These are phyloP conservation scores for Leishmania mexicana DNA, from an alignment of 208 protist species.

Conservation along the genomic window DNA sequence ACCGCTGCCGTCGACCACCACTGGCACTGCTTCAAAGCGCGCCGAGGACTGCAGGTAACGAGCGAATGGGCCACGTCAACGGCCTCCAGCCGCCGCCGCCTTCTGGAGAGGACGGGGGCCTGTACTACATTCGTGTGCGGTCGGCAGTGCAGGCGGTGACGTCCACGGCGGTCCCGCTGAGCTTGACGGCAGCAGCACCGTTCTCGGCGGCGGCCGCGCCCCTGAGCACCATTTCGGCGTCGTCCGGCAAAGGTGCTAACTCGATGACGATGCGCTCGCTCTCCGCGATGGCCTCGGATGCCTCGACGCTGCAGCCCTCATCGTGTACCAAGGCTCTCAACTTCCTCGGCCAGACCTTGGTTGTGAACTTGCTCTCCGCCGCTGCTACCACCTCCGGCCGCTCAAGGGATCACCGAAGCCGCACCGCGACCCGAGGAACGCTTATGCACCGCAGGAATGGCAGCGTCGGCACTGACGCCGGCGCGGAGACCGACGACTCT, in stretches of 20 bases:
- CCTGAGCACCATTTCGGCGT: neutral
- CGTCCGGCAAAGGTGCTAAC: neutral
- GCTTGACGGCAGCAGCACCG: constrained; percentile 1
- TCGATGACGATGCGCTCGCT: neutral
- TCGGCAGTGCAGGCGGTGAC: constrained; percentile 10
- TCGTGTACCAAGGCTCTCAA: constrained; percentile 16
- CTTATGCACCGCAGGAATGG: neutral
- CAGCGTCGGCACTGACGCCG: neutral
- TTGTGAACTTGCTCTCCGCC: neutral
- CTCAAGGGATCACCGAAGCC: neutral
- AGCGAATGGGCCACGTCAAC: neutral
- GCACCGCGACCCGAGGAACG: neutral
- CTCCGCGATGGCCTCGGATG: neutral
- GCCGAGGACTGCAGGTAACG: neutral
- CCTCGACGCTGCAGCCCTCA: neutral
- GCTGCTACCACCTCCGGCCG: neutral
- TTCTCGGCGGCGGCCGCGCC: neutral
- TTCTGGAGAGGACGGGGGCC: neutral
- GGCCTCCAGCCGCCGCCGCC: neutral
- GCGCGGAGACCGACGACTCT: neutral
- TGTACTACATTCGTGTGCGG: constrained; percentile 25
- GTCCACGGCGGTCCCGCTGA: constrained; percentile 28
- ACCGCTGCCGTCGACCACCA: constrained; percentile 52
- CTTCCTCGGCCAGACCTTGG: constrained; percentile 25
- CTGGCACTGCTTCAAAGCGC: neutral